These are phyloP conservation scores for Ormosia semicastrata DNA, from an alignment of 306 rosid genomes.

Conservation along the genomic window DNA sequence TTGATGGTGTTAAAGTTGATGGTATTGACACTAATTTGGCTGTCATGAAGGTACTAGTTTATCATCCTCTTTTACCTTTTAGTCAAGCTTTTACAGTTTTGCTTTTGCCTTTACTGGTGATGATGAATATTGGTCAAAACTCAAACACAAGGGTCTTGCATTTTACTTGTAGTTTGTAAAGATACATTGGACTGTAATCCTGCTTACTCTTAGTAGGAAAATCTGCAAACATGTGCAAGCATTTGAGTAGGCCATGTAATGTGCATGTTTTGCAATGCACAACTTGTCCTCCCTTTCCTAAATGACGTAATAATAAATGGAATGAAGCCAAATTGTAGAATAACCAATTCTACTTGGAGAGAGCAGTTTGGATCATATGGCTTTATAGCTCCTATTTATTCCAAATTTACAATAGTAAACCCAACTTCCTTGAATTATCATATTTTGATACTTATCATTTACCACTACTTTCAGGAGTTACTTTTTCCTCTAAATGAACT, in stretches of 20 bases:
- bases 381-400: not conserved
- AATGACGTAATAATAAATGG: not conserved
- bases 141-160: not conserved
- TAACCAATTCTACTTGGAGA: not conserved
- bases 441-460: slow-evolving; percentile 23
- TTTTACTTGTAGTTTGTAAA: not conserved
- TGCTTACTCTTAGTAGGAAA: not conserved
- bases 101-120: not conserved
- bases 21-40: slow-evolving; percentile 94
- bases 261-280: slow-evolving; percentile 7
- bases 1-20: slow-evolving; percentile 94
- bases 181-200: not conserved
- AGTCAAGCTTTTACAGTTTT: slow-evolving; percentile 2
- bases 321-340: slow-evolving; percentile 7
- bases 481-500: slow-evolving; percentile 74
- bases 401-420: not conserved
- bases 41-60: slow-evolving; percentile 80
- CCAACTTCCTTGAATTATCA: slow-evolving; percentile 9
- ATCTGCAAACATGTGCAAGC: not conserved
- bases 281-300: not conserved
- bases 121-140: not conserved
- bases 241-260: not conserved
- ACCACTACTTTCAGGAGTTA: slow-evolving; percentile 67
- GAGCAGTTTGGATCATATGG: not conserved
- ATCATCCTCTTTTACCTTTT: slow-evolving; percentile 6